phyloP scores from a whole-genome alignment of 345 rosid genomes.

The Jatropha curcas region DNA sequence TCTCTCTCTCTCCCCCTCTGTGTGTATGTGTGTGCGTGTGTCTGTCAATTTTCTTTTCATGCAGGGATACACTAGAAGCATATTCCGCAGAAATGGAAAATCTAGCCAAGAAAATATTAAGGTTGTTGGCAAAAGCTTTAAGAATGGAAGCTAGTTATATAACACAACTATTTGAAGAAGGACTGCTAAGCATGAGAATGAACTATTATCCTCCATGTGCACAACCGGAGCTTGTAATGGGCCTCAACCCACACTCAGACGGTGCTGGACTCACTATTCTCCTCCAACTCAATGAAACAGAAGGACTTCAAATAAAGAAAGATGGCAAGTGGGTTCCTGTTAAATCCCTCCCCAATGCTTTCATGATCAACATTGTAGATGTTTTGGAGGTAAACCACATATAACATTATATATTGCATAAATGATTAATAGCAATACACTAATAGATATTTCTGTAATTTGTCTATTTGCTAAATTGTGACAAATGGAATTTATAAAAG shows the following conservation, averaged over 20 bases:
- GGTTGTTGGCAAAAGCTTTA: conserved; percentile 20
- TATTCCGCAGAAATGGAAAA: conserved; percentile 8
- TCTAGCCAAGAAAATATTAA: conserved; percentile 4
- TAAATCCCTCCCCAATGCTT: conserved; percentile 30
- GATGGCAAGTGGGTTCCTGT: conserved; percentile 27
- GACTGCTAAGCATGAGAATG: conserved; percentile 26
- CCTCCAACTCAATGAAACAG: conserved; percentile 26
- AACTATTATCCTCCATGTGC: conserved; percentile 32
- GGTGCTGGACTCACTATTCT: conserved; percentile 22
- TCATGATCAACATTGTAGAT: conserved; percentile 30
- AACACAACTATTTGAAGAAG: conserved; percentile 14
- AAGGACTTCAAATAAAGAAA: conserved; percentile 32
- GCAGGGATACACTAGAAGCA: conserved; percentile 20
- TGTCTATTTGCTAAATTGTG: no score
- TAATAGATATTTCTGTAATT: no score
- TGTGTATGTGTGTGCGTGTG: no score
- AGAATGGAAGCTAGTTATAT: neutral
- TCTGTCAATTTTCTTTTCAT: no score
- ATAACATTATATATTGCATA: no score
- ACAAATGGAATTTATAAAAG: no score
- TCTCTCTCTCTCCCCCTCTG: no score
- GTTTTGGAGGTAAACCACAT: conserved; percentile 21
- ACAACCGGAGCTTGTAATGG: conserved; percentile 23
- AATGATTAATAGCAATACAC: no score
- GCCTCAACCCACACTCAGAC: conserved; percentile 31